Percentiles rank a stretch among this genome's conserved stretches.
phyloP scores from a whole-genome alignment of 83 land plant species.

The Isoetes engelmannii region DNA sequence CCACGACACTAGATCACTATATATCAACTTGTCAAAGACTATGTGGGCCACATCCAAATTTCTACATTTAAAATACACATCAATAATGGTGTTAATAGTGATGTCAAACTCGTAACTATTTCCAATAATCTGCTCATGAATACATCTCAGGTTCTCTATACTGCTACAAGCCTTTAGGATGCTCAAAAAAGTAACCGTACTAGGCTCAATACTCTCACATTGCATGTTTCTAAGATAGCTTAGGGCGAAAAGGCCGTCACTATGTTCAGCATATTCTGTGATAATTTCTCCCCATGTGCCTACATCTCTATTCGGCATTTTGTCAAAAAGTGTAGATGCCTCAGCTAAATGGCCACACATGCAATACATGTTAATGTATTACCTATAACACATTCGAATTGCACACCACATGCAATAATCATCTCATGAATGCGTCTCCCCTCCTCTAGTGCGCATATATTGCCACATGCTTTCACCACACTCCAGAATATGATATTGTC shows the following conservation, averaged over 20 bases:
- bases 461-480: slow-evolving; percentile 13
- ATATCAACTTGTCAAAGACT: not conserved
- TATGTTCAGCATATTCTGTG: not conserved
- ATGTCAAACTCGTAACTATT: too few species aligned
- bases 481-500: not conserved
- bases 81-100: too few species aligned
- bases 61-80: too few species aligned
- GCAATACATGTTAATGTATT: not conserved
- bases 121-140: too few species aligned
- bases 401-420: not conserved
- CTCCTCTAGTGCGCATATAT: too few species aligned
- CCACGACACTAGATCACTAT: not conserved
- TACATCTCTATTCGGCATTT: not conserved
- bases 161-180: slow-evolving; percentile 25
- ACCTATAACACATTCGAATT: not conserved
- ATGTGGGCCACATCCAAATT: not conserved
- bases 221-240: not conserved
- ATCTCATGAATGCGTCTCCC: slow-evolving; percentile 10
- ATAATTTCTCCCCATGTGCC: not conserved
- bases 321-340: not conserved
- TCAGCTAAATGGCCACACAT: not conserved
- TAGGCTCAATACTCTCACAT: not conserved
- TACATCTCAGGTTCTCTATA: too few species aligned
- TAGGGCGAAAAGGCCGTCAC: not conserved
- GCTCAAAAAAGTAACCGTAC: slow-evolving; percentile 16